Evolutionary conservation across 177 flowering plant species (phyloP), one percentile per base, ranked within the genome.

Genomic region (Telopea speciosissima): DNA sequence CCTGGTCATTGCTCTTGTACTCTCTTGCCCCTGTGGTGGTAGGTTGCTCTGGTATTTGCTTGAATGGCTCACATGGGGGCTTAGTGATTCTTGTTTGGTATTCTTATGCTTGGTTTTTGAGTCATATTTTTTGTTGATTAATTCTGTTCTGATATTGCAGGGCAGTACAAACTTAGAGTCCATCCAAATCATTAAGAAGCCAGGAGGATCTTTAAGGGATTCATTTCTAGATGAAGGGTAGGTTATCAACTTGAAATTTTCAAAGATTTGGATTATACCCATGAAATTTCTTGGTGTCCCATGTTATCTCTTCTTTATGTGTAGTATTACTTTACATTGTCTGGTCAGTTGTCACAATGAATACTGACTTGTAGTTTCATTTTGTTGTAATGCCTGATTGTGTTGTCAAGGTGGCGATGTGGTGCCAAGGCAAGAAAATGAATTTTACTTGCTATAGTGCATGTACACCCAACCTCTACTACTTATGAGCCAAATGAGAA

Each of bases 191-290:
- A 93, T 95, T 52, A 95, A 95, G 88, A 95, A 95, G 81, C 86
- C 97, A 76, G 99, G 99, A 69, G 99, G 99, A 62, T 92, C 99
- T 13, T 75, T 95, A 73, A 89, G 68, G 66, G 99, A 95, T 79
- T 95, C 99, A 21, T 95, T 95, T 74, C 73, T 95, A 60, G 99
- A 95, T 85, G 99, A 95, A 83, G 99, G 99, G 99, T 93, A 69
- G 26, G 89, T n/a, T 17, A 21, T 58, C 61, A 58, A 58, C 61
- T 58, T 58, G n/a, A 19, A n/a, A 58, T 19, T 21, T 58, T n/a
- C 22, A 12, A 49, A 49, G 54, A 49, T 49, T 0, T 49, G 54
- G 13, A 12, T 49, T 10, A 12, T 49, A 19, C 19, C 11, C 54
- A 49, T 49, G 4, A 49, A 12, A 16, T 49, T 49, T 49, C 54